Evolutionary conservation across 2,329 filamentous ascomycete genomes (phyloP), one percentile per base, ranked within the genome.

Genomic region (Trichophyton rubrum): DNA sequence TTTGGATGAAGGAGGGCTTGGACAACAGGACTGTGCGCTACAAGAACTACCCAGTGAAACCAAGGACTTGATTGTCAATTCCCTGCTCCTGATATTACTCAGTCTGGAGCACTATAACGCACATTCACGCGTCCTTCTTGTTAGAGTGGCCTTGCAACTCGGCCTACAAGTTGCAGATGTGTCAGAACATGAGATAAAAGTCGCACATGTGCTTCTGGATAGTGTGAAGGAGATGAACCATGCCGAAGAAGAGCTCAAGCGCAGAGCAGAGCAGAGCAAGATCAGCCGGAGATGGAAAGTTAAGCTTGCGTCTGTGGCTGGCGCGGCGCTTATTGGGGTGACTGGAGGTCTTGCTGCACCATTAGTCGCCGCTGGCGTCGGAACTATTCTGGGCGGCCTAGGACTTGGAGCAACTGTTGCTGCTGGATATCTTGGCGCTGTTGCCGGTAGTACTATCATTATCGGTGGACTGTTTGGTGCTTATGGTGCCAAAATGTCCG

Each of bases 391-490:
- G 76, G 85, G 87, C 24, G 89, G 89, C 0, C 73, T 89, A 9
- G 89, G 89, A 1, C 79, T 96, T 0, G 85, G 86, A 17, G 81
- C 85, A 0, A 85, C 85, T 1, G 85, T 86, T 22, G 87, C 89
- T 9, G 89, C 90, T 20, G 85, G 85, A 1, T 84, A 96, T 59
- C 77, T 97, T 0, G 92, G 91, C 9, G 81, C 85, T 17, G 79
- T 96, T 68, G 87, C 90, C 1, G 86, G 91, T 41, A 93, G 87
- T 63, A 83, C 86, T 3, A 82, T 93, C 15, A 78, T 90, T 47
- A 86, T 96, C 33, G 92, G 91, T 15, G 84, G 87, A 41, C 77
- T 97, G 43, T 96, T 97, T 68, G 93, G 93, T 7, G 89, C 93
- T n/a, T 96, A 95, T 69, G 88, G 88, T 49, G 85, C 86, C 1